Base-by-base conservation (phyloP, 73 alveolate genomes). In the Loxodes magnus region DNA sequence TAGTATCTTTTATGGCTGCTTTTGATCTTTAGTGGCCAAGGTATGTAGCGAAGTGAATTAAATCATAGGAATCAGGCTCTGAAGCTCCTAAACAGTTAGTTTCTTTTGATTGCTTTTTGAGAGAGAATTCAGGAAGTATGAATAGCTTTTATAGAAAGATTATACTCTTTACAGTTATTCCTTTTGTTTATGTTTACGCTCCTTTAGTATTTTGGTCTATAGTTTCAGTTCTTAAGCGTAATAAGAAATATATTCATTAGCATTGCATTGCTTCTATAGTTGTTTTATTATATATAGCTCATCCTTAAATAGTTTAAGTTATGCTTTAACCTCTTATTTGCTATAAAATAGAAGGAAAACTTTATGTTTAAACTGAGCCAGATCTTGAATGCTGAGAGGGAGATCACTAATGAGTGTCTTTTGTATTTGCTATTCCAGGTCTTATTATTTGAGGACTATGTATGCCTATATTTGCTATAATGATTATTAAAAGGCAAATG, bases 1-100 rank as follows among this genome's bases (percentile, higher is more conserved):
- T 77, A 51, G 43, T 77, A 3, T 4, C 53, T 5, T 56, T 77
- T 22, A 39, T 72, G 16, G 66, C 84, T 1, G 43, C 77, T 9
- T 77, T 77, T 28, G 56, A 77, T 9, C 49, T 77, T 1, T 22
- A 77, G 22, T 77, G 90, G 90, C 84, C 90, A 25, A 56, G 37
- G 6, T 14, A 38, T 3, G 67, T 69, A 0, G 33, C 5, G n/a
- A 17, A 52, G 10, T 31, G 60, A 30, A 69, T 77, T 44, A 46
- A 46, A 0, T 9, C 64, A 6, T 49, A 64, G n/a, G 0, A 56
- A 15, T 67, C 77, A 35, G 67, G 68, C 7, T 41, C 64, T 0
- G 38, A 39, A 4, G 74, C 71, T 16, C 19, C 58, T 9, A 72
- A 69, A 25, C 35, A 46, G 23, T 12, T 77, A 15, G 64, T 69